Percentiles rank a stretch among this genome's conserved stretches.
Evolutionary conservation across 139 green algal species (phyloP).

Genomic region (Picochlorum sp.): DNA sequence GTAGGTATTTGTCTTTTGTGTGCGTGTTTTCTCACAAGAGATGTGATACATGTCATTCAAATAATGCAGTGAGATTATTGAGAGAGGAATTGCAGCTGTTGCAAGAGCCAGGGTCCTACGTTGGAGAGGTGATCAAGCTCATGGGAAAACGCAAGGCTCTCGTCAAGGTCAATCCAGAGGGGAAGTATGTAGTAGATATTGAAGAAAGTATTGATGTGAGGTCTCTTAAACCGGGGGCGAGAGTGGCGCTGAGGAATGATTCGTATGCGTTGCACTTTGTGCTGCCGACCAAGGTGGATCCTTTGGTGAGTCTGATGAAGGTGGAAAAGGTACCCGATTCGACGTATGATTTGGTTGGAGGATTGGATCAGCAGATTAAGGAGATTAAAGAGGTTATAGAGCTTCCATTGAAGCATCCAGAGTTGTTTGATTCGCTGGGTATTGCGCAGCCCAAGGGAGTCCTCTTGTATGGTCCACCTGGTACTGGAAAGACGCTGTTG

Average conservation of each 20-base stretch:
- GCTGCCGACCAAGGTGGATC: conserved; percentile 89
- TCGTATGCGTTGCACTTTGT: conserved; percentile 93
- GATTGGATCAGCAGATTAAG: conserved; percentile 98
- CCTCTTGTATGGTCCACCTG: conserved; percentile 49
- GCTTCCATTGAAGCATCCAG: conserved; percentile 98
- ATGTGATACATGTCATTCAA: neutral
- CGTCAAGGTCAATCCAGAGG: conserved; percentile 97
- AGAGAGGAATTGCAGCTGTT: conserved; percentile 95
- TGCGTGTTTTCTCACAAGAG: neutral
- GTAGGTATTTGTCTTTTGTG: conserved; percentile 32
- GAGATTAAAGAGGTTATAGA: conserved; percentile 99
- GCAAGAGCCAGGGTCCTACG: conserved; percentile 97
- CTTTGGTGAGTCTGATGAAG: conserved; percentile 91
- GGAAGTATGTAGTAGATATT: conserved; percentile 97
- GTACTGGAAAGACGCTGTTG: conserved; percentile 81
- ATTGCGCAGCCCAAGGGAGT: conserved; percentile 95
- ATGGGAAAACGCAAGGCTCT: conserved; percentile 99
- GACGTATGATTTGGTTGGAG: conserved; percentile 99
- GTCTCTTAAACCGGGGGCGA: conserved; percentile 64
- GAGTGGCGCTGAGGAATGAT: conserved; percentile 96
- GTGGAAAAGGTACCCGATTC: conserved; percentile 99
- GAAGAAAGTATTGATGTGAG: conserved; percentile 84
- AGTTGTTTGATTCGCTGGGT: conserved; percentile 97
- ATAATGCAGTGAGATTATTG: conserved; percentile 80
- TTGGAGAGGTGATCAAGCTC: conserved; percentile 98